These are phyloP conservation scores for Cytospora leucostoma DNA, from an alignment of 2,329 filamentous ascomycete genomes.

Conservation along the genomic window DNA sequence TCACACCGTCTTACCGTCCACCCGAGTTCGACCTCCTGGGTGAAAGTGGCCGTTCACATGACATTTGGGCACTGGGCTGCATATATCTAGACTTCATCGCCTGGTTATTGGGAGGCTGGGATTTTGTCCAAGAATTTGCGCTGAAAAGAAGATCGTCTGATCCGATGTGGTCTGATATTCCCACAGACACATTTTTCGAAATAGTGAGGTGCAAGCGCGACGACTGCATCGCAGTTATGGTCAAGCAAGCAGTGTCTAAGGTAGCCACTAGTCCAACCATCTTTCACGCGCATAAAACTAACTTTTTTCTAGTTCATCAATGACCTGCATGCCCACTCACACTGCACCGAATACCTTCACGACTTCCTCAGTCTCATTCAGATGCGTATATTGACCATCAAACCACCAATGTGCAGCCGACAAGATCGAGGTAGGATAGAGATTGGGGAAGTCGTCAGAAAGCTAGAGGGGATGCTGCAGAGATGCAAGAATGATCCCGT, in stretches of 20 bases:
- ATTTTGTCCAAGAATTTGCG: not conserved
- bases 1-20: not conserved
- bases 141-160: not conserved
- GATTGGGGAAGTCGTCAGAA: not conserved
- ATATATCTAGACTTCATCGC: slow-evolving; percentile 10
- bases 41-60: not conserved
- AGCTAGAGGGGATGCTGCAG: not conserved
- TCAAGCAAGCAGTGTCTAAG: not conserved
- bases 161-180: slow-evolving; percentile 1
- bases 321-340: not conserved
- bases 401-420: not conserved
- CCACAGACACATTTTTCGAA: slow-evolving; percentile 8
- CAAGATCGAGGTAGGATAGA: not conserved
- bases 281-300: not conserved
- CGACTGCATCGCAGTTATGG: not conserved
- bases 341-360: slow-evolving; percentile 3
- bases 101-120: slow-evolving; percentile 6
- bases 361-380: slow-evolving; percentile 8
- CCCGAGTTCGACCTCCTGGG: slow-evolving; percentile 2
- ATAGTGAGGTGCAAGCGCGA: not conserved
- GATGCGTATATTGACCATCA: not conserved
- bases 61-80: slow-evolving; percentile 14
- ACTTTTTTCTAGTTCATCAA: not conserved
- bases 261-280: not conserved
- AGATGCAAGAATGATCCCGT: not conserved